phyloP scores from a whole-genome alignment of 169 alveolate genomes.

The Theileria orientalis region DNA sequence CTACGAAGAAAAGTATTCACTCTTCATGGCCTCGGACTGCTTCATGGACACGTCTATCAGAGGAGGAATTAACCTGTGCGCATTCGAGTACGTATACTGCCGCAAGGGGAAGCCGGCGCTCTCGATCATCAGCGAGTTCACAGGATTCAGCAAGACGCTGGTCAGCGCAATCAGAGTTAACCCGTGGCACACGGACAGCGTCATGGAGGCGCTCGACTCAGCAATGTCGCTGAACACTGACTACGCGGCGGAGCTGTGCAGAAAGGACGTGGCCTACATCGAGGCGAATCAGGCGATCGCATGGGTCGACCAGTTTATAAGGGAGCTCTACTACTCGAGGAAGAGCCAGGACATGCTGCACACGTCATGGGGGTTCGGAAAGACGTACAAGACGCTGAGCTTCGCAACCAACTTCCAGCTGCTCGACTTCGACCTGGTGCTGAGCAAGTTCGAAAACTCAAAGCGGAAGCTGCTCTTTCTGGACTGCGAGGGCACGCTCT shows the following conservation, averaged over 20 bases:
- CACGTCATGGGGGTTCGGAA: conserved; percentile 70
- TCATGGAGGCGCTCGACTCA: conserved; percentile 73
- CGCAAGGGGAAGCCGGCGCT: conserved; percentile 54
- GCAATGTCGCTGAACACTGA: conserved; percentile 43
- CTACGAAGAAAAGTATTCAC: conserved; percentile 65
- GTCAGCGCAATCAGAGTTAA: conserved; percentile 73
- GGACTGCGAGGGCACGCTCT: conserved; percentile 65
- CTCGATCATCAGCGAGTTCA: conserved; percentile 75
- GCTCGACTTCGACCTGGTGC: conserved; percentile 25
- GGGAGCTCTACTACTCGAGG: conserved; percentile 72
- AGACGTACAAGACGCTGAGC: conserved; percentile 48
- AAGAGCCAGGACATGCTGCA: conserved; percentile 72
- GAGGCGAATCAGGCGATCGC: conserved; percentile 35
- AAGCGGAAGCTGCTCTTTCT: conserved; percentile 49
- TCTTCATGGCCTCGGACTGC: conserved; percentile 76
- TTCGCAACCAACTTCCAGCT: conserved; percentile 42
- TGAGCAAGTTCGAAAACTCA: conserved; percentile 18
- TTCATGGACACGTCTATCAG: conserved; percentile 78
- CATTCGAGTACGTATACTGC: conserved; percentile 73
- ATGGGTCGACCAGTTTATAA: conserved; percentile 69
- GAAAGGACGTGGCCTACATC: conserved; percentile 56
- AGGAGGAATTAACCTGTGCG: conserved; percentile 79
- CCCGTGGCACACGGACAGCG: conserved; percentile 79
- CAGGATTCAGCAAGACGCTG: conserved; percentile 77
- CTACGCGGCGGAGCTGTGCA: conserved; percentile 29